These are phyloP conservation scores for Podospora pseudopauciseta DNA, from an alignment of 495 filamentous ascomycete species.

Conservation along the genomic window DNA sequence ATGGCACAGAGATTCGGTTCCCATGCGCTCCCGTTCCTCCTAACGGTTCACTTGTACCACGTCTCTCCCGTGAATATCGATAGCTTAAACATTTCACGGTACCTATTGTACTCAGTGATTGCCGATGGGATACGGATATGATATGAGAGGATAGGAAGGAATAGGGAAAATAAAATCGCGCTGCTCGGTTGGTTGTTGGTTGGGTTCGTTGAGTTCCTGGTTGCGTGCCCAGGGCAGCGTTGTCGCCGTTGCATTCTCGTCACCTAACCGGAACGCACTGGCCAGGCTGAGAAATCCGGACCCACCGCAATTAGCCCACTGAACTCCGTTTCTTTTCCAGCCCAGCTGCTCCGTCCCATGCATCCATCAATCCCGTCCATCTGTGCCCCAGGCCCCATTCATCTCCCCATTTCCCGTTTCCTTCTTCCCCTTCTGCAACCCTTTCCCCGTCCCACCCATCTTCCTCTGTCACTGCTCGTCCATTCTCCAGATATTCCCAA, in stretches of 20 bases:
- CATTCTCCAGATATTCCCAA: not conserved
- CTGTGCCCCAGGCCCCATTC: constrained; percentile 8
- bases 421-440: constrained; percentile 12
- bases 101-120: too few species aligned
- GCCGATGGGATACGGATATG: too few species aligned
- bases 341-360: constrained; percentile 5
- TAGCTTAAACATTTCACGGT: too few species aligned
- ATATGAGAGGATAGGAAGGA: not conserved
- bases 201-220: not conserved
- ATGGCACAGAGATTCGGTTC: not conserved
- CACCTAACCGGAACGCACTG: not conserved
- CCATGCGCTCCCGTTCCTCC: not conserved
- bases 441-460: constrained; percentile 4
- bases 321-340: not conserved
- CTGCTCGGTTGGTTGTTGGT: not conserved
- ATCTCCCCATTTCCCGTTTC: constrained; percentile 15
- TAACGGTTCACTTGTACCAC: not conserved
- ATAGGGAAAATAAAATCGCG: not conserved
- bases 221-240: not conserved
- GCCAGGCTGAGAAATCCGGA: not conserved
- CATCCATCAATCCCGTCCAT: not conserved
- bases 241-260: not conserved
- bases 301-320: not conserved
- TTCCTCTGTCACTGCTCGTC: not conserved
- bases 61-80: not conserved